Percentiles rank a stretch among this genome's conserved stretches.
Conservation (phyloP, 495 filamentous ascomycete species). For the Tuber umbilicatum region DNA sequence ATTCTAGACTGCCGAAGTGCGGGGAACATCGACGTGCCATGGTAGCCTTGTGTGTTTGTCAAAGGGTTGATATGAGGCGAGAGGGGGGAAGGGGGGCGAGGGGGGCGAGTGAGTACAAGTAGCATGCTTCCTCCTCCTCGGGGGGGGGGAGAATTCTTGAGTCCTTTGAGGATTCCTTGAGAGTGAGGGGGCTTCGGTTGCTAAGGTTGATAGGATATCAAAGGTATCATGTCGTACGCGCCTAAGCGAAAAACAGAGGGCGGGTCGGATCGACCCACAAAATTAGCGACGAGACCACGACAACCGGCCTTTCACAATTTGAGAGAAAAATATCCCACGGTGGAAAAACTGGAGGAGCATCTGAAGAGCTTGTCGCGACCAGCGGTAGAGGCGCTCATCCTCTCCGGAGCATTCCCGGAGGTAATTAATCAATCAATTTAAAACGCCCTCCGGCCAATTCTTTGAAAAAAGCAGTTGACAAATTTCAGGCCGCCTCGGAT, state of each 20-base stretch:
- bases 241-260: constrained; percentile 3
- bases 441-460: background rate
- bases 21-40: background rate
- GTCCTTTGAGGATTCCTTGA: background rate
- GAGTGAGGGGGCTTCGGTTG: background rate
- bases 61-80: background rate
- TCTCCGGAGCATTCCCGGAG: constrained; percentile 20
- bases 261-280: background rate
- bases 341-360: constrained; percentile 15
- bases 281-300: background rate
- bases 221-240: background rate
- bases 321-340: constrained; percentile 4
- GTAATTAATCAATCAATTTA: background rate
- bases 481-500: constrained; percentile 9
- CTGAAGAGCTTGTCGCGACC: constrained; percentile 7
- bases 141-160: background rate
- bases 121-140: background rate
- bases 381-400: constrained; percentile 12
- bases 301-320: constrained; percentile 13
- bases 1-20: constrained; percentile 1
- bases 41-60: background rate
- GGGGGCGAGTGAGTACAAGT: background rate
- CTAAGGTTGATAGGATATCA: background rate
- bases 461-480: background rate
- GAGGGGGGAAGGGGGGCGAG: too few relatives aligned